Conservation (phyloP, 2,329 filamentous ascomycete species). For the Colletotrichum gigasporum region DNA sequence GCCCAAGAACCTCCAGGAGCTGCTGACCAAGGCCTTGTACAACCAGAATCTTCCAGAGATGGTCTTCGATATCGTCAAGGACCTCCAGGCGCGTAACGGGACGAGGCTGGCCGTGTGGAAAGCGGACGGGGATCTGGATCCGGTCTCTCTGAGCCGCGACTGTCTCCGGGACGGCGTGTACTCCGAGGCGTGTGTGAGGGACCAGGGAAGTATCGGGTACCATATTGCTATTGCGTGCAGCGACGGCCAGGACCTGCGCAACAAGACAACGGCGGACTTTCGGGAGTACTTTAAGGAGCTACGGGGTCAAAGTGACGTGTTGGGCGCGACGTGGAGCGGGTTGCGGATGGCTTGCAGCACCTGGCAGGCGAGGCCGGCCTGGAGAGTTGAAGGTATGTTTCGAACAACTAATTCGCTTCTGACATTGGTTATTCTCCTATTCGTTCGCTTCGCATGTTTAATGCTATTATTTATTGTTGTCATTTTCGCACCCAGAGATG, state of each 20-base stretch:
- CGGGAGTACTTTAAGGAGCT: constrained; percentile 25
- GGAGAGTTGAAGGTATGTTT: constrained; percentile 17
- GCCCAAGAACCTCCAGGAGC: constrained; percentile 37
- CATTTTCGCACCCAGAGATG: too few relatives aligned
- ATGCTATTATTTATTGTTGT: too few relatives aligned
- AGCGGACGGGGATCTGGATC: constrained; percentile 14
- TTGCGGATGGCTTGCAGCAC: constrained; percentile 37
- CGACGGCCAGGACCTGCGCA: constrained; percentile 12
- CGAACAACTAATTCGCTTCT: too few relatives aligned
- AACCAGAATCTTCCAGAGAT: constrained; percentile 18
- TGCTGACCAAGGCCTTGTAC: constrained; percentile 22
- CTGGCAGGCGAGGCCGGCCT: constrained; percentile 39
- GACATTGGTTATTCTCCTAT: too few relatives aligned
- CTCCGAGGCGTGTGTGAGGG: constrained; percentile 12
- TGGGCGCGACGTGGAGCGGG: constrained; percentile 30
- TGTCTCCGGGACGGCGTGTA: not conserved
- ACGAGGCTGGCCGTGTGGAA: constrained; percentile 7
- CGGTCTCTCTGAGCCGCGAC: not conserved
- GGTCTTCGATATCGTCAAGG: constrained; percentile 21
- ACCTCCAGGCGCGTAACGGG: constrained; percentile 17
- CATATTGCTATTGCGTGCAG: constrained; percentile 25
- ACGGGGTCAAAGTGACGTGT: constrained; percentile 24
- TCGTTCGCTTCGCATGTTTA: too few relatives aligned
- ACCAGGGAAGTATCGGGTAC: not conserved
- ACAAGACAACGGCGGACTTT: constrained; percentile 26